phyloP scores from a whole-genome alignment of 345 rosid species.

The Salix exigua region DNA sequence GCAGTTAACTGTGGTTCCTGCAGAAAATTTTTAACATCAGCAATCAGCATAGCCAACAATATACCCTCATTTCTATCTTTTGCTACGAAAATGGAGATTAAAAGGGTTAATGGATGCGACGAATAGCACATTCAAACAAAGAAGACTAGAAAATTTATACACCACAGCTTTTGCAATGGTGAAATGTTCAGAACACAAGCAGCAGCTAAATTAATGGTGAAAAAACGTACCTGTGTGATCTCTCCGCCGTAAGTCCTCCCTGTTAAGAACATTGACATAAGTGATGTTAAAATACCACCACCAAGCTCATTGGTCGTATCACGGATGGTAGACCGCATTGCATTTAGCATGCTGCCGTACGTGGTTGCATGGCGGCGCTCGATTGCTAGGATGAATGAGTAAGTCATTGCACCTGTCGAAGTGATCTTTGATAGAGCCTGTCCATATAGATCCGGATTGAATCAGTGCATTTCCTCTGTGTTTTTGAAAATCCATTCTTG shows the following conservation, averaged over 20 bases:
- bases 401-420: conserved; percentile 88
- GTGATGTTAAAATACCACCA: conserved; percentile 56
- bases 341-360: conserved; percentile 64
- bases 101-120: background rate
- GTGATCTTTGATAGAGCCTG: conserved; percentile 83
- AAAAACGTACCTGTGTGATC: conserved; percentile 54
- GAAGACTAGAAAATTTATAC: background rate
- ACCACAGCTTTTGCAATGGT: background rate
- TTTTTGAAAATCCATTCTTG: background rate
- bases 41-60: background rate
- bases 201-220: background rate
- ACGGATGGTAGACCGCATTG: conserved; percentile 68
- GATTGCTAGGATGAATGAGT: conserved; percentile 81
- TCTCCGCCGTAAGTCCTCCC: conserved; percentile 60
- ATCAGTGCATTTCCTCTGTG: background rate
- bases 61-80: background rate
- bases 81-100: background rate
- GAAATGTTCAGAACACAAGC: background rate
- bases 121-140: background rate
- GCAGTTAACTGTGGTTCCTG: conserved; percentile 93
- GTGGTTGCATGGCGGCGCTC: conserved; percentile 63
- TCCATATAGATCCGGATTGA: background rate
- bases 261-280: conserved; percentile 65
- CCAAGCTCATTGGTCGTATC: conserved; percentile 42
- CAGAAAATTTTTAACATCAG: conserved; percentile 5